phyloP scores from a whole-genome alignment of 768 basidiomycete genomes.

The Suillus subalutaceus region DNA sequence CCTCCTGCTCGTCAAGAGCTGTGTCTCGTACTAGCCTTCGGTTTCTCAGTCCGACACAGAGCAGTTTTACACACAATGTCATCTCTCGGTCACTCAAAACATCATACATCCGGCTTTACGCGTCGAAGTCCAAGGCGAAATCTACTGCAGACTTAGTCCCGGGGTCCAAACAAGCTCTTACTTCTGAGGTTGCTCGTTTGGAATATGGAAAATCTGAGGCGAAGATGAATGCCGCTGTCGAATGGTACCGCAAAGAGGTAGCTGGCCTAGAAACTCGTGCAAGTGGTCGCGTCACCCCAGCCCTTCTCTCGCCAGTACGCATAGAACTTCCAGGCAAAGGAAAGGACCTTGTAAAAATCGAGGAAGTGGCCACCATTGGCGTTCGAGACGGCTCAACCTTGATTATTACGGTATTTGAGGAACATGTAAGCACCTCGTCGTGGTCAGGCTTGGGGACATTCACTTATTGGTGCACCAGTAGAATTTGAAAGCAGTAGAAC shows the following conservation, averaged over 20 bases:
- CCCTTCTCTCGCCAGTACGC: slow-evolving; percentile 67
- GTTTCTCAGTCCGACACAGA: not conserved
- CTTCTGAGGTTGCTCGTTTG: slow-evolving; percentile 51
- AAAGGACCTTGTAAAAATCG: slow-evolving; percentile 45
- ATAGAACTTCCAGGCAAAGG: slow-evolving; percentile 51
- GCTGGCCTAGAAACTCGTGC: slow-evolving; percentile 72
- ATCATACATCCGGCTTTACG: slow-evolving; percentile 24
- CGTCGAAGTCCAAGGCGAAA: slow-evolving; percentile 36
- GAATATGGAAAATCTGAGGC: slow-evolving; percentile 67
- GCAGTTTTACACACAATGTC: not conserved
- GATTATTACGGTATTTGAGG: slow-evolving; percentile 77
- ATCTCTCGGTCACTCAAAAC: not conserved
- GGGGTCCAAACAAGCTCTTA: slow-evolving; percentile 64
- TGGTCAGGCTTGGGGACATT: not conserved
- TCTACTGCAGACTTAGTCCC: slow-evolving; percentile 67
- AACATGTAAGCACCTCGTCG: slow-evolving; percentile 54
- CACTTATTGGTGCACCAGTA: slow-evolving; percentile 43
- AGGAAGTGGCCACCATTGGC: slow-evolving; percentile 80
- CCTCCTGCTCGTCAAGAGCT: not conserved
- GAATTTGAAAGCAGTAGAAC: slow-evolving; percentile 77
- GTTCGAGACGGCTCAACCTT: slow-evolving; percentile 77
- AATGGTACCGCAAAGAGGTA: slow-evolving; percentile 78
- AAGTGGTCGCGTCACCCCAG: slow-evolving; percentile 75
- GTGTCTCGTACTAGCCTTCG: not conserved
- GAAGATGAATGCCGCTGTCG: slow-evolving; percentile 66